phyloP scores from a whole-genome alignment of 306 rosid species.

The Delonix regia region DNA sequence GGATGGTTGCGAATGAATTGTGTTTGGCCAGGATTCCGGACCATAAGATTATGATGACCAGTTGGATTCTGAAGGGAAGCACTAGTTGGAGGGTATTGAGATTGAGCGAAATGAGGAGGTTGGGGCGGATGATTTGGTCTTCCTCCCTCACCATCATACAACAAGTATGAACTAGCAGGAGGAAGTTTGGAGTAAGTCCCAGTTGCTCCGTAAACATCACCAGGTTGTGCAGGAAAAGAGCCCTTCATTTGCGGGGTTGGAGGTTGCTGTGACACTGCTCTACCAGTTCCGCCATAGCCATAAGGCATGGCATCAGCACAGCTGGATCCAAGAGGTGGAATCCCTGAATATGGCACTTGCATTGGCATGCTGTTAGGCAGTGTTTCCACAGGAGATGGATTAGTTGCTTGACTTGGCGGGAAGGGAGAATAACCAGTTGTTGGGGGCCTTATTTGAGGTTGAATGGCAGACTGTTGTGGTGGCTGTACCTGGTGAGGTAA shows the following conservation, averaged over 20 bases:
- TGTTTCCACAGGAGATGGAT: slow-evolving; percentile 61
- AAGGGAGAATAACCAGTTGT: slow-evolving; percentile 66
- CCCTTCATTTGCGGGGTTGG: slow-evolving; percentile 80
- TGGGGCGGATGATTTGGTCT: slow-evolving; percentile 65
- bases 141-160: slow-evolving; percentile 84
- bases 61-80: slow-evolving; percentile 65
- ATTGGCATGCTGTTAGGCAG: slow-evolving; percentile 84
- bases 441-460: slow-evolving; percentile 68
- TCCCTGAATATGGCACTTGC: slow-evolving; percentile 79
- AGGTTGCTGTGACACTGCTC: slow-evolving; percentile 78
- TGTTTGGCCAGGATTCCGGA: slow-evolving; percentile 58
- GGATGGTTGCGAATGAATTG: slow-evolving; percentile 78
- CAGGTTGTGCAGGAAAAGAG: slow-evolving; percentile 55
- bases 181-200: slow-evolving; percentile 60
- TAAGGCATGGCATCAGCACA: slow-evolving; percentile 66
- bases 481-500: slow-evolving; percentile 57
- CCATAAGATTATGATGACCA: slow-evolving; percentile 55
- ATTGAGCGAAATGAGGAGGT: slow-evolving; percentile 66
- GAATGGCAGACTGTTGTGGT: slow-evolving; percentile 68
- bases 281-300: slow-evolving; percentile 71
- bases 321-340: slow-evolving; percentile 68
- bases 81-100: slow-evolving; percentile 76
- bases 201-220: slow-evolving; percentile 62
- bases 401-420: slow-evolving; percentile 65
- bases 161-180: slow-evolving; percentile 72